phyloP scores from a whole-genome alignment of 345 rosid genomes.

The Syzygium grande region DNA sequence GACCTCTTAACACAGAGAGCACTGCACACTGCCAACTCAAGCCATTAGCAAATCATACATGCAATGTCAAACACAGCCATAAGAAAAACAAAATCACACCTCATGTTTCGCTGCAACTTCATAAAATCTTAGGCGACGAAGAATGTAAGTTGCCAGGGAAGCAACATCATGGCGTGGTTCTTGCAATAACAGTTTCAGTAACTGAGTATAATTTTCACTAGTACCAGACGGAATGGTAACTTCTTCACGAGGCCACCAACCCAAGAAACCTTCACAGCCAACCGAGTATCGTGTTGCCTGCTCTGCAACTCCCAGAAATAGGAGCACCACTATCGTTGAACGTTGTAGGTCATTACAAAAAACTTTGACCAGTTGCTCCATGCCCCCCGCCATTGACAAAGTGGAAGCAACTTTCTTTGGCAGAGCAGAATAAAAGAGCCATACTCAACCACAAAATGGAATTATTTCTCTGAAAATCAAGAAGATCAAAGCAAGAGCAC shows the following conservation, averaged over 20 bases:
- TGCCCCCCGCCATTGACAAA: constrained; percentile 75
- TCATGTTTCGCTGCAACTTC: constrained; percentile 92
- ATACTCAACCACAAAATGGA: constrained; percentile 63
- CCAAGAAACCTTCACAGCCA: constrained; percentile 90
- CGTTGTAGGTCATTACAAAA: constrained; percentile 36
- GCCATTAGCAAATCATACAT: constrained; percentile 10
- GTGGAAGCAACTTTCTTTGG: constrained; percentile 89
- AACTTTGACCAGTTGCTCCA: constrained; percentile 57
- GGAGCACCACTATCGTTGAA: constrained; percentile 45
- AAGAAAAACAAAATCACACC: constrained; percentile 32
- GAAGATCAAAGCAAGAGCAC: constrained; percentile 14
- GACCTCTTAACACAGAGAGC: constrained; percentile 51
- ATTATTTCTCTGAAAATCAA: constrained; percentile 53
- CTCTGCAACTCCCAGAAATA: constrained; percentile 79
- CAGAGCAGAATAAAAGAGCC: constrained; percentile 75
- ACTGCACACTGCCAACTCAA: constrained; percentile 55
- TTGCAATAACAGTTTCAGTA: constrained; percentile 72
- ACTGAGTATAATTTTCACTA: constrained; percentile 71
- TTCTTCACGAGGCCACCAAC: constrained; percentile 98
- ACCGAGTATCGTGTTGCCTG: constrained; percentile 84
- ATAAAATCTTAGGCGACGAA: constrained; percentile 79
- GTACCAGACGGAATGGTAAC: constrained; percentile 57
- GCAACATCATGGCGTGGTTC: constrained; percentile 84
- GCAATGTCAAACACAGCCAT: not conserved
- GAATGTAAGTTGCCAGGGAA: constrained; percentile 65